Percentiles rank a stretch among this genome's conserved stretches.
Evolutionary conservation across 164 flowering plant genomes (phyloP).

Genomic region (Annona cherimola): DNA sequence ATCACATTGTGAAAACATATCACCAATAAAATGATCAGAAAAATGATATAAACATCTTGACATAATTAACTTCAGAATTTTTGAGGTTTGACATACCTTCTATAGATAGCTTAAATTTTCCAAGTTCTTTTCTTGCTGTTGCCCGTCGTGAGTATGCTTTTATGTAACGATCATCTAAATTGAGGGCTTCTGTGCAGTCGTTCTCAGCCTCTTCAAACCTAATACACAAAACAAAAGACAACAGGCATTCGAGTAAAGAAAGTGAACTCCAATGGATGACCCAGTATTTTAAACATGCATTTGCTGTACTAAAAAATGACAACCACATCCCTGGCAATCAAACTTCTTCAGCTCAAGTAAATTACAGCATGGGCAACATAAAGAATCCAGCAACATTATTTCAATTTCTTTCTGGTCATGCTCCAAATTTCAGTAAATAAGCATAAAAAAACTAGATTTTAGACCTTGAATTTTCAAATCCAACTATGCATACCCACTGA

Average conservation of each 20-base stretch:
- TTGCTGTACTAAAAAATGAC: neutral
- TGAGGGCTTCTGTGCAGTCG: conserved; percentile 93
- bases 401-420: too few relatives aligned
- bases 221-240: conserved; percentile 3
- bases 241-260: neutral
- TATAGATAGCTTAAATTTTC: conserved; percentile 64
- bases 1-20: neutral
- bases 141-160: conserved; percentile 97
- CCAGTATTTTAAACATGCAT: too few relatives aligned
- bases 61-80: neutral
- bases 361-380: neutral
- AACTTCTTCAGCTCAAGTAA: neutral
- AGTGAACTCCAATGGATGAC: neutral
- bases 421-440: too few relatives aligned
- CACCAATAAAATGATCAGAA: conserved; percentile 2
- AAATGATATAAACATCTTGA: neutral
- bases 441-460: too few relatives aligned
- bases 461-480: too few relatives aligned
- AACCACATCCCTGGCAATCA: neutral
- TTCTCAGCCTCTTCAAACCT: conserved; percentile 89
- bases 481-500: too few relatives aligned
- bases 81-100: conserved; percentile 49
- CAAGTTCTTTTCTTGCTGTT: conserved; percentile 92
- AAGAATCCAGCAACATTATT: too few relatives aligned
- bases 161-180: conserved; percentile 89